Evolutionary conservation across 441 rosid genomes (phyloP).

Genomic region (Kokia cookei): DNA sequence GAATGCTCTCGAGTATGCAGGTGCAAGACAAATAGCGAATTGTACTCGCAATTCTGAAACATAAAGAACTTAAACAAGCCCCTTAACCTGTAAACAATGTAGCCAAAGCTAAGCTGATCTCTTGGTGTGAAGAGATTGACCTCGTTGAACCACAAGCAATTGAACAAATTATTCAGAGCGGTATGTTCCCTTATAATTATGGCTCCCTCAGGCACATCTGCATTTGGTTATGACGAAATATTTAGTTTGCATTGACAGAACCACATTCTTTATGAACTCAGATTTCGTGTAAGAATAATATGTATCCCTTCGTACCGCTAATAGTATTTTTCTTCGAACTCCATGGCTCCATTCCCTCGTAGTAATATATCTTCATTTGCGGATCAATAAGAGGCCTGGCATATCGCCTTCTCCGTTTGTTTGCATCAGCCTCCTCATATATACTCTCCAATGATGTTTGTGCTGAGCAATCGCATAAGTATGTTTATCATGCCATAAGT

Average conservation of each 20-base stretch:
- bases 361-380: conserved; percentile 83
- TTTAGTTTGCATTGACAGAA: not conserved
- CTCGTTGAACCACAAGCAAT: conserved; percentile 98
- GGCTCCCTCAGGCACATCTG: conserved; percentile 99
- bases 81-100: conserved; percentile 66
- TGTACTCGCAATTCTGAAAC: conserved; percentile 95
- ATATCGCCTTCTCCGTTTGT: conserved; percentile 85
- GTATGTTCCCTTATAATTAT: conserved; percentile 84
- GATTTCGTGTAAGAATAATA: not conserved
- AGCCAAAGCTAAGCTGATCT: conserved; percentile 95
- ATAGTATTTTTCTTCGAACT: conserved; percentile 56
- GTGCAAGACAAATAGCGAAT: conserved; percentile 76
- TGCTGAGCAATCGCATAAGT: conserved; percentile 94
- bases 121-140: conserved; percentile 89
- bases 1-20: conserved; percentile 95
- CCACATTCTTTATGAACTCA: not conserved
- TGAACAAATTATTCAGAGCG: conserved; percentile 65
- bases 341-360: conserved; percentile 94
- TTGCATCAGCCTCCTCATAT: conserved; percentile 97
- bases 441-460: conserved; percentile 76
- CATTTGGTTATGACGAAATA: conserved; percentile 6
- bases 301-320: conserved; percentile 51
- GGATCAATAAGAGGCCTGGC: conserved; percentile 93
- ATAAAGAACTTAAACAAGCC: conserved; percentile 65
- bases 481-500: conserved; percentile 85